Evolutionary conservation across 371 early-diverging fungal genomes (phyloP).

Genomic region (Mortierella sp.): DNA sequence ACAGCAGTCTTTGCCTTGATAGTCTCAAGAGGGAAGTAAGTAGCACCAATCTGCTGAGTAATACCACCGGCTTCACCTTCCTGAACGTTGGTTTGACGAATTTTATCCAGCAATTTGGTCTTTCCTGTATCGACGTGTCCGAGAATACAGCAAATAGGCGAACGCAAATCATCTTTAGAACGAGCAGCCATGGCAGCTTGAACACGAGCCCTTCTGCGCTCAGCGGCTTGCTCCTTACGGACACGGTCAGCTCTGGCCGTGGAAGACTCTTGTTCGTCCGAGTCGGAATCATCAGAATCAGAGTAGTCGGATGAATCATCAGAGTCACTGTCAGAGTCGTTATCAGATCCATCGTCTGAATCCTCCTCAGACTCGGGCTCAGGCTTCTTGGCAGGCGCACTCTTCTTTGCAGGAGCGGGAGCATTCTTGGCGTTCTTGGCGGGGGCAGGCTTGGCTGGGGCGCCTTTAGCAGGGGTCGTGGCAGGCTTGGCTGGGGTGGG

Average conservation of each 20-base stretch:
- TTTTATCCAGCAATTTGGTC: conserved; percentile 99
- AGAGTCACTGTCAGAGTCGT: conserved; percentile 64
- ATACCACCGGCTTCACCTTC: conserved; percentile 99
- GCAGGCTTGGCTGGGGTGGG: conserved; percentile 46
- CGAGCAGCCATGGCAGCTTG: conserved; percentile 88
- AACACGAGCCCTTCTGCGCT: conserved; percentile 79
- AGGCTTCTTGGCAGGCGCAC: conserved; percentile 42
- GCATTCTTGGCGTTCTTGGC: conserved; percentile 55
- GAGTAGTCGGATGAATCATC: conserved; percentile 65
- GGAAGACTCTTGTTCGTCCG: conserved; percentile 69
- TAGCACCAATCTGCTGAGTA: conserved; percentile 99
- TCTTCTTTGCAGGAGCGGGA: conserved; percentile 51
- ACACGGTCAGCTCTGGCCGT: conserved; percentile 72
- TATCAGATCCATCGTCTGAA: conserved; percentile 60
- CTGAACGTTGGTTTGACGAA: conserved; percentile 99
- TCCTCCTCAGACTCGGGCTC: conserved; percentile 47
- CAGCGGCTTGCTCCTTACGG: conserved; percentile 86
- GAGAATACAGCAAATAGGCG: conserved; percentile 99
- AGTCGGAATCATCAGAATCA: conserved; percentile 64
- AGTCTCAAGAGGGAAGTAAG: conserved; percentile 98
- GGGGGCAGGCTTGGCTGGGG: conserved; percentile 37
- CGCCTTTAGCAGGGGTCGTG: conserved; percentile 16
- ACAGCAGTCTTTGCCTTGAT: conserved; percentile 93
- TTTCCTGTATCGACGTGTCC: conserved; percentile 99
- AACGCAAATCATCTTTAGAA: conserved; percentile 92